Evolutionary conservation across 495 filamentous ascomycete genomes (phyloP).

Genomic region (Daldinia childiae): DNA sequence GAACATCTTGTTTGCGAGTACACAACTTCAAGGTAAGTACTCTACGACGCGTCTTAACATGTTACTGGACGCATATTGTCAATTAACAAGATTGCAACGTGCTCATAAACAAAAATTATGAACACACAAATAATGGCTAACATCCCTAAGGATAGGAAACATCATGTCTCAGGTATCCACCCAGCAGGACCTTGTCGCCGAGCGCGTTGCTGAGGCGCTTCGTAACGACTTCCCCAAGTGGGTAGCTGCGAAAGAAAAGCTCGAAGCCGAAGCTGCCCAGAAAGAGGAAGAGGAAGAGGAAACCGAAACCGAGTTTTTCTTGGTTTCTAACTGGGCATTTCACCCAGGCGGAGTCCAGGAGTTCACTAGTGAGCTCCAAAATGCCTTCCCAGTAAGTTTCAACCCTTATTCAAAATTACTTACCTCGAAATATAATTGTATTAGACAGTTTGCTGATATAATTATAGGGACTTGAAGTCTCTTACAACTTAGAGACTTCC

Average conservation of each 20-base stretch:
- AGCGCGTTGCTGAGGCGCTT: neutral
- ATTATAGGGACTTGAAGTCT: conserved; percentile 40
- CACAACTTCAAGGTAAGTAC: neutral
- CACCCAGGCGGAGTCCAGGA: conserved; percentile 43
- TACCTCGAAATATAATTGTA: neutral
- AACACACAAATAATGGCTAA: neutral
- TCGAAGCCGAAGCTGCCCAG: neutral
- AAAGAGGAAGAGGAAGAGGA: neutral
- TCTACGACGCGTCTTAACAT: neutral
- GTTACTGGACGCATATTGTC: neutral
- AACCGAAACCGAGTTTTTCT: conserved; percentile 39
- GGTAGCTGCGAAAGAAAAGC: neutral
- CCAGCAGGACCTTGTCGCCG: neutral
- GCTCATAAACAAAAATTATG: neutral
- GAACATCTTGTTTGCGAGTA: neutral
- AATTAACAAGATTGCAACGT: neutral
- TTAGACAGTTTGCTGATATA: conserved; percentile 9
- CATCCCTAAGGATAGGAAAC: neutral
- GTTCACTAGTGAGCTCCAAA: conserved; percentile 35
- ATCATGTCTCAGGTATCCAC: neutral
- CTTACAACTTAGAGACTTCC: conserved; percentile 42
- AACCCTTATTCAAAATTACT: neutral
- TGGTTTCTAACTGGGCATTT: conserved; percentile 49
- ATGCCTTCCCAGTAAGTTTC: conserved; percentile 35
- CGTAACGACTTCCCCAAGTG: conserved; percentile 2